Base-by-base conservation (phyloP, 2,329 filamentous ascomycete genomes). In the Neonectria ditissima region DNA sequence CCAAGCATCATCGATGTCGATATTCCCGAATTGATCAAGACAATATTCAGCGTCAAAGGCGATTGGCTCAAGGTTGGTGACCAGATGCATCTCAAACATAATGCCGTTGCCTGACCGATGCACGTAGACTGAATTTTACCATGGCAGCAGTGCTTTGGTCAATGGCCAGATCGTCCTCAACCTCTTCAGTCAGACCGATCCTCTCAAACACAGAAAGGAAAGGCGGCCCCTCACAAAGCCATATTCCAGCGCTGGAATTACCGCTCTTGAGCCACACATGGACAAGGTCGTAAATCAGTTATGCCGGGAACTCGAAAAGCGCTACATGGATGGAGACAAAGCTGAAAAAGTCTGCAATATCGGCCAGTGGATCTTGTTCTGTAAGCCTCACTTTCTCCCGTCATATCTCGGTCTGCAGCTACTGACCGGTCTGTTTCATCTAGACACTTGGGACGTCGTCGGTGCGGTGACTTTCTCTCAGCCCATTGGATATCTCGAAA, bases 381-480 rank as follows among this genome's bases (percentile, higher is more conserved):
- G 79, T 81, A 66, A 69, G 75, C 57, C 22, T 11, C 16, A 11
- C 10, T 57, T 20, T 5, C n/a, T 22, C 5, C n/a, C 14, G 3
- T 34, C 37, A 32, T 51, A n/a, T 30, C 4, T n/a, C 10, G 9
- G 7, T 10, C 6, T 16, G 5, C 22, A 34, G 16, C 39, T 5
- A 39, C 28, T 55, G 16, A 41, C 39, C 5, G 9, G 5, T 24
- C 9, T 26, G 11, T 22, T 26, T 32, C 5, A 24, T 2, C 14
- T 20, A 75, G 74, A 68, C 53, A 69, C 78, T 4, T 81, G 79
- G 73, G 81, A 83, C 63, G 76, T 82, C 4, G 77, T 83, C 55
- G 80, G 80, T 22, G 75, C 79, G 43, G 68, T 82, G 18, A 80
- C 78, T 18, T 83, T 81, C 41, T 78, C 79, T 41, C 71, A 77